Evolutionary conservation across 148 eudicot genomes (phyloP), one percentile per base, ranked within the genome.

Genomic region (Cornus florida): DNA sequence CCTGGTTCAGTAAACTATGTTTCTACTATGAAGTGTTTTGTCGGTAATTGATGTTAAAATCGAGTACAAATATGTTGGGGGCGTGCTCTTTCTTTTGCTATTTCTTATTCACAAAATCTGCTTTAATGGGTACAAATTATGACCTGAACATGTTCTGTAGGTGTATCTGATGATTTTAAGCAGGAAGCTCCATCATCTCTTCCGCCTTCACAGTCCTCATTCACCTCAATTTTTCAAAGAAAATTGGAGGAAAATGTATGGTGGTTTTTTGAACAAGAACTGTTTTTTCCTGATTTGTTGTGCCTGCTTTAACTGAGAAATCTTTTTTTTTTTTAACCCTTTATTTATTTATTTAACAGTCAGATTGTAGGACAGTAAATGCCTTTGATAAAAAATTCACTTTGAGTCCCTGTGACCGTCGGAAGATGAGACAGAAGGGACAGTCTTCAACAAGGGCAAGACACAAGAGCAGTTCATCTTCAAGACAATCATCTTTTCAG

Each of bases 191-290:
- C 76, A 43, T 71, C 76, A 4, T 38, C 53, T 35, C 22, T 32
- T 43, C 73, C 73, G 35, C 46, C 82, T 66, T 67, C 82, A 14
- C 62, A 70, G 48, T 84, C 84, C 32, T 14, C 12, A 66, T 82
- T 82, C 38, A 48, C 71, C 53, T 11, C 57, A 31, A 4, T 0
- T 64, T 76, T 82, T 39, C 46, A 39, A 65, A 79, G 41, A 69
- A 85, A 82, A 76, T 39, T 86, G 78, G 85, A 80, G 2, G 78
- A 53, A 50, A 71, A 74, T 20, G 88, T 86, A 82, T 80, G 83
- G 5, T 39, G 71, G 72, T 70, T 71, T 84, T 32, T 76, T 65
- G 68, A 33, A 62, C 71, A 32, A 77, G 22, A 50, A 35, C 78
- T 35, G 39, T 43, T n/a, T 41, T 41, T 73, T 43, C 23, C 38